Evolutionary conservation across 2,329 filamentous ascomycete species (phyloP).

Genomic region (Zymoseptoria pseudotritici): DNA sequence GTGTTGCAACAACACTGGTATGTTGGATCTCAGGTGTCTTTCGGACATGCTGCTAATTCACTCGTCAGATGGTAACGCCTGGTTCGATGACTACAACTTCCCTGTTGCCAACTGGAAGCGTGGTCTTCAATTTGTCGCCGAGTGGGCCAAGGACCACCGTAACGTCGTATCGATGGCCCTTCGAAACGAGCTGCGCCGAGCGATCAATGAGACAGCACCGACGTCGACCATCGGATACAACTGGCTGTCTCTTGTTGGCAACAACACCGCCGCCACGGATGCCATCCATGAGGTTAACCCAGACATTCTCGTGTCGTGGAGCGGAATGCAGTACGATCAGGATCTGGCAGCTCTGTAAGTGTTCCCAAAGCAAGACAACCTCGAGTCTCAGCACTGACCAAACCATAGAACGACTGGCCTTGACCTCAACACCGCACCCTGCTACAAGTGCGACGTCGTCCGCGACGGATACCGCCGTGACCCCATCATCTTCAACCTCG

Average conservation of each 20-base stretch:
- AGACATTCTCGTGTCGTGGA: conserved; percentile 20
- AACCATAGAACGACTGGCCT: conserved; percentile 23
- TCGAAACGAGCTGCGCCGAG: conserved; percentile 19
- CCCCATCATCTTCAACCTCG: conserved; percentile 42
- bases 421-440: conserved; percentile 32
- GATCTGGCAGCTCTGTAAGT: conserved; percentile 21
- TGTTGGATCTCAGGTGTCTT: neutral
- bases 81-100: conserved; percentile 41
- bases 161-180: conserved; percentile 23
- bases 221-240: conserved; percentile 17
- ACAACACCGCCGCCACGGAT: conserved; percentile 19
- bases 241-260: conserved; percentile 20
- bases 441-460: conserved; percentile 35
- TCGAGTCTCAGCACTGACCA: neutral
- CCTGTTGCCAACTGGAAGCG: conserved; percentile 19
- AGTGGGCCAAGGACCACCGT: conserved; percentile 18
- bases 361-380: neutral
- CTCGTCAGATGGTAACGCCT: conserved; percentile 47
- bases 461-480: conserved; percentile 38
- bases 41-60: neutral
- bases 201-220: conserved; percentile 16
- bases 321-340: conserved; percentile 21
- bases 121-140: conserved; percentile 17
- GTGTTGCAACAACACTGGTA: conserved; percentile 44
- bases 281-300: conserved; percentile 20